Conservation (phyloP, 1,284 basidiomycete species). For the Microbotryum scabiosae region DNA sequence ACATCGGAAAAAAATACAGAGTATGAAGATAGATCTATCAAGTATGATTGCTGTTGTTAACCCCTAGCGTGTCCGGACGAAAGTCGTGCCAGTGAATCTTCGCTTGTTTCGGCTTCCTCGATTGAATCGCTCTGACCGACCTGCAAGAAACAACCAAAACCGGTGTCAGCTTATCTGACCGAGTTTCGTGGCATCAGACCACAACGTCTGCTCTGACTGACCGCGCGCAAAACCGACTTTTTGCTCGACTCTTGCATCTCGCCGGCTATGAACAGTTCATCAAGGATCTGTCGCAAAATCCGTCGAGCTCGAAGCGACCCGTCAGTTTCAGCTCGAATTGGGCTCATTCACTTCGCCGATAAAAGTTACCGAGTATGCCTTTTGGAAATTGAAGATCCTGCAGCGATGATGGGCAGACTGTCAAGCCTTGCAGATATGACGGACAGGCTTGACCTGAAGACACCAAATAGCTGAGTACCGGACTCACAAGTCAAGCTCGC, state of each 20-base stretch:
- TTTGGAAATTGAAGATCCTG: conserved; percentile 97
- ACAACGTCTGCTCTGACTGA: conserved; percentile 42
- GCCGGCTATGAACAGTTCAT: conserved; percentile 95
- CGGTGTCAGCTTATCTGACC: neutral
- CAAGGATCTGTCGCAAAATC: conserved; percentile 61
- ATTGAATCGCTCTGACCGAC: conserved; percentile 51
- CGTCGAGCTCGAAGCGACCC: conserved; percentile 16
- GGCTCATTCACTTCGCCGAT: neutral
- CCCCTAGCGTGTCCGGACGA: no score
- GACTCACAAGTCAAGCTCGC: conserved; percentile 82
- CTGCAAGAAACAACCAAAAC: conserved; percentile 17
- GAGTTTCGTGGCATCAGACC: neutral
- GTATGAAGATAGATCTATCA: neutral
- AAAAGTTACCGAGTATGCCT: conserved; percentile 72
- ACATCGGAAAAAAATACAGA: no score
- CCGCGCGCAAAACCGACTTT: conserved; percentile 86
- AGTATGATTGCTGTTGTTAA: no score
- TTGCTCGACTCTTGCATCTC: conserved; percentile 98
- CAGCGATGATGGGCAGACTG: neutral
- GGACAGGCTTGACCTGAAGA: no score
- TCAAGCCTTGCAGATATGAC: neutral
- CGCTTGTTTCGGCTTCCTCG: conserved; percentile 42
- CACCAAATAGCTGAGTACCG: neutral
- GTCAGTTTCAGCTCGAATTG: conserved; percentile 1
- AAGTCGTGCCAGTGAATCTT: conserved; percentile 17